phyloP scores from a whole-genome alignment of 148 eudicot species.

The Chenopodium formosanum region DNA sequence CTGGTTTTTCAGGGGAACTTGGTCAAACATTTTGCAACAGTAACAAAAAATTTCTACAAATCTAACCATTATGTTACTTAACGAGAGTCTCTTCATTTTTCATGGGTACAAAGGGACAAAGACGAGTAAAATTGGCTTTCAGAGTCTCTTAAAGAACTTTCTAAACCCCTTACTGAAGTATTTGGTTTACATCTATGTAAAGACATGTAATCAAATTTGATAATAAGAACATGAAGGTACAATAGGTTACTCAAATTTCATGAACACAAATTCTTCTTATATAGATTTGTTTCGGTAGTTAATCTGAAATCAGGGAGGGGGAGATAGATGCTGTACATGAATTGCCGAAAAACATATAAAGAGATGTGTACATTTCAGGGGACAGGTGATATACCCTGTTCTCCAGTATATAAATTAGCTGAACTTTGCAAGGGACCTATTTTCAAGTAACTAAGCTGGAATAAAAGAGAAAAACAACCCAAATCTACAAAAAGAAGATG shows the following conservation, averaged over 20 bases:
- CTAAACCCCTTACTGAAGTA: neutral
- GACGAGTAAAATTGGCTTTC: too few relatives aligned
- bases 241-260: neutral
- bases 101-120: too few relatives aligned
- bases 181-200: neutral
- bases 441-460: conserved; percentile 14
- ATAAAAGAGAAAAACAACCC: neutral
- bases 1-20: conserved; percentile 77
- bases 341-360: neutral
- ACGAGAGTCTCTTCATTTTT: too few relatives aligned
- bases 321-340: conserved; percentile 4
- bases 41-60: too few relatives aligned
- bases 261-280: neutral
- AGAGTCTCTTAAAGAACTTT: too few relatives aligned
- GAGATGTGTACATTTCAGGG: conserved; percentile 30
- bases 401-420: conserved; percentile 20
- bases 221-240: neutral
- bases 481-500: conserved; percentile 12
- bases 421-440: conserved; percentile 19
- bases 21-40: conserved; percentile 70
- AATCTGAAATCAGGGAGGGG: neutral
- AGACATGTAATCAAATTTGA: too few relatives aligned
- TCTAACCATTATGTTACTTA: too few relatives aligned
- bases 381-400: conserved; percentile 20
- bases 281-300: neutral